phyloP scores from a whole-genome alignment of 768 basidiomycete genomes.

The Lyophyllum shimeji region DNA sequence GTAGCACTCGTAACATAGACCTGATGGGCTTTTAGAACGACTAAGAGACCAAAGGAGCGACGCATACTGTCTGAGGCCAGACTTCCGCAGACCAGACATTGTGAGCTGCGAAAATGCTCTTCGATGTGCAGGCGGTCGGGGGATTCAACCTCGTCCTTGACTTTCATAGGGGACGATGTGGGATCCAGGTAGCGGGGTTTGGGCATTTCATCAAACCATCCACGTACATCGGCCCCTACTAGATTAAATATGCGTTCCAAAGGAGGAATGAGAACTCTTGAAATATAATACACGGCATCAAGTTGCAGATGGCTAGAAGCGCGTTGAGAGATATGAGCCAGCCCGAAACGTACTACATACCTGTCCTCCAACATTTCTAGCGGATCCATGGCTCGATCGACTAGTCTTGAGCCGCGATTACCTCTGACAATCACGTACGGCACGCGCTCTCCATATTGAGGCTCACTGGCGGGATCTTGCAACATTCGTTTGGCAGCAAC shows the following conservation, averaged over 20 bases:
- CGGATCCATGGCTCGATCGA: constrained; percentile 76
- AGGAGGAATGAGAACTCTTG: constrained; percentile 82
- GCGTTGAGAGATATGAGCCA: neutral
- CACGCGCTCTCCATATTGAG: constrained; percentile 91
- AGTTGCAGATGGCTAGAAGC: constrained; percentile 60
- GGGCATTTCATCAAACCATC: constrained; percentile 91
- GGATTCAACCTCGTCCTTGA: constrained; percentile 20
- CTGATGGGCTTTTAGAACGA: constrained; percentile 27
- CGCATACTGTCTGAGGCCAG: constrained; percentile 51
- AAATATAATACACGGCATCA: constrained; percentile 91
- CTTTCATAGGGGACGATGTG: constrained; percentile 29
- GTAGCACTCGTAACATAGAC: constrained; percentile 66
- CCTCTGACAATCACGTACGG: constrained; percentile 85
- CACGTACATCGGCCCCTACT: constrained; percentile 80
- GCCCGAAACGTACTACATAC: constrained; percentile 34
- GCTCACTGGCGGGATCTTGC: constrained; percentile 77
- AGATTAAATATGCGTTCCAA: constrained; percentile 90
- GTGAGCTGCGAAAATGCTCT: constrained; percentile 69
- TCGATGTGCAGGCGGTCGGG: constrained; percentile 57
- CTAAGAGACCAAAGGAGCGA: neutral
- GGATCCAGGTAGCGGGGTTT: constrained; percentile 38
- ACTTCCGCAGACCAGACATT: constrained; percentile 69
- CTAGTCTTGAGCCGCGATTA: constrained; percentile 59
- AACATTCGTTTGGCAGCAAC: constrained; percentile 78
- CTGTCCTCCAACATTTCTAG: constrained; percentile 63